phyloP scores from a whole-genome alignment of 2,329 filamentous ascomycete genomes.

The Colletotrichum brevisporum region DNA sequence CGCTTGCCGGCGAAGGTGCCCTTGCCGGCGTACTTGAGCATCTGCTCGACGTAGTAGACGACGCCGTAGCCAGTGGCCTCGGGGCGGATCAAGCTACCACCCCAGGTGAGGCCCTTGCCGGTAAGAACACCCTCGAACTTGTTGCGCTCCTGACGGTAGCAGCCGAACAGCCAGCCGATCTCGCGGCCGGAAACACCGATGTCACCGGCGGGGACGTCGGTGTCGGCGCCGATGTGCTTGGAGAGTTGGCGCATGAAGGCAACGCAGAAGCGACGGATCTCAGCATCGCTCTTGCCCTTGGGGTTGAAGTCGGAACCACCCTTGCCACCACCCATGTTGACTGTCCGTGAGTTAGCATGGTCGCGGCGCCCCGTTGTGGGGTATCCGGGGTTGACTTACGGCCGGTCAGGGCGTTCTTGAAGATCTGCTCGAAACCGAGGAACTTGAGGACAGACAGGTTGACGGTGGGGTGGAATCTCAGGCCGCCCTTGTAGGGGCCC shows the following conservation, averaged over 20 bases:
- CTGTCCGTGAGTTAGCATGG: slow-evolving; percentile 54
- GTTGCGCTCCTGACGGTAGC: slow-evolving; percentile 90
- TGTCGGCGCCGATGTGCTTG: slow-evolving; percentile 96
- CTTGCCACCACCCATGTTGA: slow-evolving; percentile 97
- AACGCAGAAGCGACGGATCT: slow-evolving; percentile 97
- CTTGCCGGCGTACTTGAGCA: slow-evolving; percentile 91
- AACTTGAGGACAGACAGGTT: slow-evolving; percentile 87
- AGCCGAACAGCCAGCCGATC: slow-evolving; percentile 94
- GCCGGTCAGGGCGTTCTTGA: slow-evolving; percentile 99
- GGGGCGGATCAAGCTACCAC: slow-evolving; percentile 92
- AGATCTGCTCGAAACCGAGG: slow-evolving; percentile 98
- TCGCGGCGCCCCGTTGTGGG: not conserved
- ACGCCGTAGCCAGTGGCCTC: slow-evolving; percentile 98
- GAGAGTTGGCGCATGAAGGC: slow-evolving; percentile 96
- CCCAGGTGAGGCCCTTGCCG: slow-evolving; percentile 94
- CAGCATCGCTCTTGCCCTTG: slow-evolving; percentile 97
- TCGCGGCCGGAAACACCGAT: slow-evolving; percentile 94
- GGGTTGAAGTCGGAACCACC: slow-evolving; percentile 98
- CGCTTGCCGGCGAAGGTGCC: slow-evolving; percentile 92
- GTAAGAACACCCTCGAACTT: slow-evolving; percentile 96
- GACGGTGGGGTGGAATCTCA: slow-evolving; percentile 93
- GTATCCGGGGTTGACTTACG: slow-evolving; percentile 67
- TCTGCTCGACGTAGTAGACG: slow-evolving; percentile 96
- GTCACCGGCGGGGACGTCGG: slow-evolving; percentile 96
- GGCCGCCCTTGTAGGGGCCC: slow-evolving; percentile 97